phyloP scores from a whole-genome alignment of 202 grass and related monocot species.

The Setaria viridis region DNA sequence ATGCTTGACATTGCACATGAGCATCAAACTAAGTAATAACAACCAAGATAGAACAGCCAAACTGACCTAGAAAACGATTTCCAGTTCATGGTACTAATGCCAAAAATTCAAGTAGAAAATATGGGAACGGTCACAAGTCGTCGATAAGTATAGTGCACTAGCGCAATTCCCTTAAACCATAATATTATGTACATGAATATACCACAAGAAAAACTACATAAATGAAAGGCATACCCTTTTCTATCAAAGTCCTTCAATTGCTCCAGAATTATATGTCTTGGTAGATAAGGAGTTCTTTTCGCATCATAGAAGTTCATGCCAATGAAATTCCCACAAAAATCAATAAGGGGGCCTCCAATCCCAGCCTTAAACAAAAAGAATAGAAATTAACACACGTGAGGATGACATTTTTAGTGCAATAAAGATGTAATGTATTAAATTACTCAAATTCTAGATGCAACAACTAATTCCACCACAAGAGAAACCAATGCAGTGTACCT shows the following conservation, averaged over 20 bases:
- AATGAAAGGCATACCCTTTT: neutral
- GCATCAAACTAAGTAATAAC: neutral
- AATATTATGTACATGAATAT: neutral
- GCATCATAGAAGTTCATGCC: too few relatives aligned
- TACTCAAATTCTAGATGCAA: neutral
- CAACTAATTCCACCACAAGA: too few relatives aligned
- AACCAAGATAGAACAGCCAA: neutral
- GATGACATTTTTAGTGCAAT: too few relatives aligned
- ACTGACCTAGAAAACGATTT: neutral
- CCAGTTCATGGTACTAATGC: neutral
- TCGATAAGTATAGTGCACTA: neutral
- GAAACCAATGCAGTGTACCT: neutral
- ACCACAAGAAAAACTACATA: neutral
- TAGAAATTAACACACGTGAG: too few relatives aligned
- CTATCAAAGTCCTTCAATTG: too few relatives aligned
- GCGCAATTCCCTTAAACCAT: neutral
- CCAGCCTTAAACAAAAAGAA: neutral
- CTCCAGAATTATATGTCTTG: too few relatives aligned
- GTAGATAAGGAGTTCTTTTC: too few relatives aligned
- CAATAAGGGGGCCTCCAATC: neutral
- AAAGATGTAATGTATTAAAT: neutral
- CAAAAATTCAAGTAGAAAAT: neutral
- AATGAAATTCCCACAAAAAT: neutral
- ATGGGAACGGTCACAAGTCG: neutral
- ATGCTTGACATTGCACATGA: neutral